phyloP scores from a whole-genome alignment of 2,329 filamentous ascomycete genomes.

The Thielaviopsis euricoi region DNA sequence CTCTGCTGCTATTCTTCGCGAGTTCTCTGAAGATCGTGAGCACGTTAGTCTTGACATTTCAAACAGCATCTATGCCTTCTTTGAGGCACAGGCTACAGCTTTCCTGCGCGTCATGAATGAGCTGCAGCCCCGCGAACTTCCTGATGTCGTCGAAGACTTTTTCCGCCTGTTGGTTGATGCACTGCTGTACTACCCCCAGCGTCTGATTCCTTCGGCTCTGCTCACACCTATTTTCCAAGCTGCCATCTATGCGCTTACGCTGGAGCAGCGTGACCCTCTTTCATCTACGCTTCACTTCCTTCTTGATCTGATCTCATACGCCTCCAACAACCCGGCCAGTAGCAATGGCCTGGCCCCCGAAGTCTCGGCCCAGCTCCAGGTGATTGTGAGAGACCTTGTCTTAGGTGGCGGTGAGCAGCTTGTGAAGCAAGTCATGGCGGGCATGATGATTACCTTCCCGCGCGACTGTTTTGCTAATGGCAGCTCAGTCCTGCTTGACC shows the following conservation, averaged over 20 bases:
- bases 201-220: conserved; percentile 63
- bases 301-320: conserved; percentile 80
- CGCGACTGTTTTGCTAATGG: conserved; percentile 90
- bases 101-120: conserved; percentile 85
- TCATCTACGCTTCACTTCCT: conserved; percentile 86
- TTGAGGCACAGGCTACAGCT: conserved; percentile 78
- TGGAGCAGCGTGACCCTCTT: conserved; percentile 84
- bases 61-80: conserved; percentile 82
- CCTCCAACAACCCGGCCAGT: conserved; percentile 53
- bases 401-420: conserved; percentile 55
- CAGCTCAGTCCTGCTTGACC: conserved; percentile 73
- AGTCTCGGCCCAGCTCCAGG: conserved; percentile 53
- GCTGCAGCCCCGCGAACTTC: conserved; percentile 55
- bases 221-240: conserved; percentile 75
- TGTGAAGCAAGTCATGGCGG: conserved; percentile 78
- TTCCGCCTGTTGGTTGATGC: conserved; percentile 87
- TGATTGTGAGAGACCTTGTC: conserved; percentile 57
- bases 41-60: conserved; percentile 68
- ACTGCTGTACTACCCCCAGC: conserved; percentile 78
- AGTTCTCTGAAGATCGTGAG: conserved; percentile 84
- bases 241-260: conserved; percentile 65
- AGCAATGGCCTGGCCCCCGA: conserved; percentile 39
- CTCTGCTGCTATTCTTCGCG: conserved; percentile 81
- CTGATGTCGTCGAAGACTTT: conserved; percentile 84
- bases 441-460: conserved; percentile 99